Evolutionary conservation across 78 protist genomes (phyloP).

Genomic region (Dictyostelium firmibasis): DNA sequence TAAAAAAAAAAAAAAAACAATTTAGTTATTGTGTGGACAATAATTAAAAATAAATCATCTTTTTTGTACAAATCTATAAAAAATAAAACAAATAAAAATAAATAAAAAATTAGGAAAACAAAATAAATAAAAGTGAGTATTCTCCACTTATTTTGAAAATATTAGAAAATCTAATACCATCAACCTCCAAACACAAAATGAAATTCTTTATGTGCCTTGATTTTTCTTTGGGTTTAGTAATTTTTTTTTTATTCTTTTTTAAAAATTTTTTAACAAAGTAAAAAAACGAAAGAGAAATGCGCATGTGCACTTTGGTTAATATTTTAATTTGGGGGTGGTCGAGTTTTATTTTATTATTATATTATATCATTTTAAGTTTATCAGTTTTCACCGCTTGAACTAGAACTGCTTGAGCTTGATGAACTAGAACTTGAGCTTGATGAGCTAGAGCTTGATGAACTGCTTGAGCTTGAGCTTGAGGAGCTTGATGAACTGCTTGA

Average conservation of each 20-base stretch:
- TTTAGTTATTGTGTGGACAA: background rate
- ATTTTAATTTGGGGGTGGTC: background rate
- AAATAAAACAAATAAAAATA: too few relatives aligned
- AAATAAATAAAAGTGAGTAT: too few relatives aligned
- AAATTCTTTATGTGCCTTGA: too few relatives aligned
- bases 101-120: too few relatives aligned
- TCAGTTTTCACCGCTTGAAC: conserved; percentile 5
- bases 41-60: background rate
- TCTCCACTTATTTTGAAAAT: too few relatives aligned
- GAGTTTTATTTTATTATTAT: background rate
- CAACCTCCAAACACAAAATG: too few relatives aligned
- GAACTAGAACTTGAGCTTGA: conserved; percentile 25
- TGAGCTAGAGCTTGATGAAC: conserved; percentile 18
- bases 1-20: background rate
- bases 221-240: too few relatives aligned
- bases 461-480: conserved; percentile 30
- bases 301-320: background rate
- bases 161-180: too few relatives aligned
- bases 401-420: conserved; percentile 37
- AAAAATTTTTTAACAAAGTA: too few relatives aligned
- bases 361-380: background rate
- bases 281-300: too few relatives aligned
- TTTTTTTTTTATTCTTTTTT: too few relatives aligned
- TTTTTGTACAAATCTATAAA: background rate
- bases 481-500: conserved; percentile 19